Evolutionary conservation across 106 monocot genomes (phyloP), one percentile per base, ranked within the genome.

Genomic region (Allium cepa): DNA sequence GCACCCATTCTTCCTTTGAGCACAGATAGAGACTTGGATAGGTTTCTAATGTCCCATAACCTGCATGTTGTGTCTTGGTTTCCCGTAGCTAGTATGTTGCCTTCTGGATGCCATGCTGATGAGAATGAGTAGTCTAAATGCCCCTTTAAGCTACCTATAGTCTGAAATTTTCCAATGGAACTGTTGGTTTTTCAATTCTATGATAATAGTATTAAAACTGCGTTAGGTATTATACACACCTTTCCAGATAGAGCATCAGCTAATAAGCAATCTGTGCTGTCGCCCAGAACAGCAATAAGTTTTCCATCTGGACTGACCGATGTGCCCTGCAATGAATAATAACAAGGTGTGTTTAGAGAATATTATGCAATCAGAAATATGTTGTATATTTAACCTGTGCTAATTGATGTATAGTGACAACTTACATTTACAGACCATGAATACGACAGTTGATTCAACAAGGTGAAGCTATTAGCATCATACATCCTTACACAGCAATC

Each of bases 401-500:
- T 36, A 5, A 36, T 3, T 36, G 36, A 36, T 3, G 17, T 50
- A 17, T 18, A 7, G 15, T 18, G 0, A 16, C 15, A 17, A 84
- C 91, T 80, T 69, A 95, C 94, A 77, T 90, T 95, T 15, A 95
- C 84, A 59, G 91, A 79, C 94, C 94, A 95, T 4, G 88, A 69
- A 55, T 91, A 88, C 3, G 76, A 50, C n/a, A 85, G 75, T 9
- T 57, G 52, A 48, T 62, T 85, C 61, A 88, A 75, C 71, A 83
- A 27, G 22, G 77, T 47, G 59, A 83, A 95, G 11, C 71, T 88
- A 16, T 81, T 75, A 0, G 63, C 46, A 56, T 91, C 91, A 70
- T 85, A 91, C 12, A 86, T 71, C 71, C 95, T 85, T 76, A 91
- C 87, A 55, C 49, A 69, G 56, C 81, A 75, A 59, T 95, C 95